phyloP scores from a whole-genome alignment of 257 asterid genomes.

The Capsicum rhomboideum region DNA sequence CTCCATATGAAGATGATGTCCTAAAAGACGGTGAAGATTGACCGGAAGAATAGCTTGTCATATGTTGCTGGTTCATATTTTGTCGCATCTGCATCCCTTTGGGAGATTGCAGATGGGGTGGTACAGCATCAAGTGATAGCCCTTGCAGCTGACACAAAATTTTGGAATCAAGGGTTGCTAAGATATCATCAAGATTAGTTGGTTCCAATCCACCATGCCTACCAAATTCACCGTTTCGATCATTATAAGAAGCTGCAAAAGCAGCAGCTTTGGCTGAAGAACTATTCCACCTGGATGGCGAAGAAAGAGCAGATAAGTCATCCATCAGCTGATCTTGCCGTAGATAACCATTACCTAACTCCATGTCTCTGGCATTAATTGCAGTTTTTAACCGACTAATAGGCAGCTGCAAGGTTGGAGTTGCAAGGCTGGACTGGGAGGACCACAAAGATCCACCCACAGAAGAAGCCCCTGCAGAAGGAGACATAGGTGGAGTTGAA shows the following conservation, averaged over 20 bases:
- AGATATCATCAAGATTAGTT: slow-evolving; percentile 19
- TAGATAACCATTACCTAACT: slow-evolving; percentile 5
- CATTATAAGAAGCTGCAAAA: slow-evolving; percentile 7
- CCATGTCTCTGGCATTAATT: slow-evolving; percentile 19
- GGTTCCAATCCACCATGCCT: slow-evolving; percentile 19
- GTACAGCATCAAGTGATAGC: slow-evolving; percentile 12
- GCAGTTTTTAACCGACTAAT: slow-evolving; percentile 28
- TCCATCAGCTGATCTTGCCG: slow-evolving; percentile 20
- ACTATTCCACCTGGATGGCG: slow-evolving; percentile 19
- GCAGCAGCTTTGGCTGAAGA: slow-evolving; percentile 4
- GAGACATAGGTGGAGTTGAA: slow-evolving; percentile 29
- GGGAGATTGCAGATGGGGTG: slow-evolving; percentile 13
- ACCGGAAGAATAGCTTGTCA: slow-evolving; percentile 6
- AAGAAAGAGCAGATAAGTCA: slow-evolving; percentile 20
- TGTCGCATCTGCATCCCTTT: slow-evolving; percentile 16
- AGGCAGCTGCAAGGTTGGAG: slow-evolving; percentile 26
- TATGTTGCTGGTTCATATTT: slow-evolving; percentile 13
- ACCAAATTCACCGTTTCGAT: slow-evolving; percentile 1
- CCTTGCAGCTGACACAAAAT: slow-evolving; percentile 24
- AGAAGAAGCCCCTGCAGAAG: slow-evolving; percentile 16
- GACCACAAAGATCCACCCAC: slow-evolving; percentile 22
- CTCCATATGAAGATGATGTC: slow-evolving; percentile 19
- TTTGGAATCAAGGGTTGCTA: slow-evolving; percentile 17
- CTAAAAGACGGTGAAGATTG: slow-evolving; percentile 18
- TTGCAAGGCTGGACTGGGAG: slow-evolving; percentile 11